Evolutionary conservation across 2,329 filamentous ascomycete genomes (phyloP).

Genomic region (Arachnomyces sp.): DNA sequence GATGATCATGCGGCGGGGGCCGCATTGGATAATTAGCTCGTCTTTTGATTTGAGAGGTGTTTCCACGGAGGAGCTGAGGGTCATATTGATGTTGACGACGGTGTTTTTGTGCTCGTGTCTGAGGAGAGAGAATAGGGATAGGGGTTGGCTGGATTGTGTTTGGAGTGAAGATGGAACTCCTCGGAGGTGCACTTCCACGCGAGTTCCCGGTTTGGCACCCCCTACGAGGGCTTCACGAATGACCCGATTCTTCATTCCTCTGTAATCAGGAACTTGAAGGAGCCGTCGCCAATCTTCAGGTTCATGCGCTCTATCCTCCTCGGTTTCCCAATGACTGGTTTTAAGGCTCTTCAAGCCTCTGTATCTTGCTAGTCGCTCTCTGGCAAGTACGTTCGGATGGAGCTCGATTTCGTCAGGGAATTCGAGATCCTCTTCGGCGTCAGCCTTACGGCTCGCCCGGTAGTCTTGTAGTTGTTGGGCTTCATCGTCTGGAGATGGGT

Average conservation of each 20-base stretch:
- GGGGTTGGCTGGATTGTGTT: constrained; percentile 47
- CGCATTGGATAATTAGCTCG: constrained; percentile 84
- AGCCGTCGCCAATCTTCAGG: constrained; percentile 84
- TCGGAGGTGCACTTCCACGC: constrained; percentile 70
- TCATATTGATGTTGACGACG: constrained; percentile 81
- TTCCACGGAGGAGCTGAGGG: constrained; percentile 68
- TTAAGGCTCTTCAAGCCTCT: constrained; percentile 86
- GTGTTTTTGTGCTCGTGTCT: constrained; percentile 94
- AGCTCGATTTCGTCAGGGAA: constrained; percentile 97
- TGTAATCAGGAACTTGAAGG: constrained; percentile 83
- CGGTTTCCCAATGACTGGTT: constrained; percentile 79
- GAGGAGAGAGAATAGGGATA: constrained; percentile 77
- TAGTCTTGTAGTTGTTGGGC: constrained; percentile 75
- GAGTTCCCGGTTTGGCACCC: constrained; percentile 73
- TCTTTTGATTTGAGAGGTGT: constrained; percentile 83
- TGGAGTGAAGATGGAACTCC: constrained; percentile 50
- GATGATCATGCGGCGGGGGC: constrained; percentile 75
- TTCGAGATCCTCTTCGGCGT: constrained; percentile 83
- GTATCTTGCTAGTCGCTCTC: constrained; percentile 79
- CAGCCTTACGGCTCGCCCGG: constrained; percentile 66
- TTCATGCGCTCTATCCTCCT: constrained; percentile 78
- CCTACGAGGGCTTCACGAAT: constrained; percentile 80
- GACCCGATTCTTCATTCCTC: constrained; percentile 67
- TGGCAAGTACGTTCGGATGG: constrained; percentile 74
- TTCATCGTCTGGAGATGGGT: constrained; percentile 72